A percentile compares a stretch with the other conserved stretches of the same genome.
phyloP scores from a whole-genome alignment of 2,329 filamentous ascomycete species.

The Fusarium agapanthi region DNA sequence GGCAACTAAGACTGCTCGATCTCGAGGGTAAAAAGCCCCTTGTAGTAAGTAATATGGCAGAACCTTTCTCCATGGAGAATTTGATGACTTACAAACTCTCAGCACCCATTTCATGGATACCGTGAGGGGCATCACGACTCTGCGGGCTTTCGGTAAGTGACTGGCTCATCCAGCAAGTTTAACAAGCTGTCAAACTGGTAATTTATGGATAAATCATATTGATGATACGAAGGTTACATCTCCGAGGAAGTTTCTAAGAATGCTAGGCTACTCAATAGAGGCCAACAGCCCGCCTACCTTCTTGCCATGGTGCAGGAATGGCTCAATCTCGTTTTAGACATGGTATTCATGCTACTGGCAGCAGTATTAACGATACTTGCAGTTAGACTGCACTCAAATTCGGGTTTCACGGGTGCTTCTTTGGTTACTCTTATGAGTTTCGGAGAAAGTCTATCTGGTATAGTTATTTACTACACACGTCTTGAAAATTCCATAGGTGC shows the following conservation, averaged over 20 bases:
- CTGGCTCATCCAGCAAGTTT: slow-evolving; percentile 22
- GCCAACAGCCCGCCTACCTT: slow-evolving; percentile 66
- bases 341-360: slow-evolving; percentile 59
- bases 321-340: slow-evolving; percentile 60
- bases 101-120: slow-evolving; percentile 65
- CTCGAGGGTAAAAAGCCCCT: slow-evolving; percentile 69
- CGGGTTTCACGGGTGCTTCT: slow-evolving; percentile 51
- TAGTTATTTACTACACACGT: slow-evolving; percentile 31
- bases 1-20: slow-evolving; percentile 68
- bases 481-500: slow-evolving; percentile 39
- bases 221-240: neutral
- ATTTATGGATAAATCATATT: neutral
- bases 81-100: neutral
- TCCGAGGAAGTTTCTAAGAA: slow-evolving; percentile 50
- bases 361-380: slow-evolving; percentile 57
- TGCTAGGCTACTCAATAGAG: slow-evolving; percentile 58
- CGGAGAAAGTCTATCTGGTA: slow-evolving; percentile 28
- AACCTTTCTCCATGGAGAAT: neutral
- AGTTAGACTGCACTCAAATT: slow-evolving; percentile 50
- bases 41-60: slow-evolving; percentile 31
- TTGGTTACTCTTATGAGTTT: slow-evolving; percentile 51
- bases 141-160: slow-evolving; percentile 65
- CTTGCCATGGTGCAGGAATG: slow-evolving; percentile 66
- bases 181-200: neutral
- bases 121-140: slow-evolving; percentile 61